Base-by-base conservation (phyloP, 2,329 filamentous ascomycete genomes). In the Waltergamsia citrina region DNA sequence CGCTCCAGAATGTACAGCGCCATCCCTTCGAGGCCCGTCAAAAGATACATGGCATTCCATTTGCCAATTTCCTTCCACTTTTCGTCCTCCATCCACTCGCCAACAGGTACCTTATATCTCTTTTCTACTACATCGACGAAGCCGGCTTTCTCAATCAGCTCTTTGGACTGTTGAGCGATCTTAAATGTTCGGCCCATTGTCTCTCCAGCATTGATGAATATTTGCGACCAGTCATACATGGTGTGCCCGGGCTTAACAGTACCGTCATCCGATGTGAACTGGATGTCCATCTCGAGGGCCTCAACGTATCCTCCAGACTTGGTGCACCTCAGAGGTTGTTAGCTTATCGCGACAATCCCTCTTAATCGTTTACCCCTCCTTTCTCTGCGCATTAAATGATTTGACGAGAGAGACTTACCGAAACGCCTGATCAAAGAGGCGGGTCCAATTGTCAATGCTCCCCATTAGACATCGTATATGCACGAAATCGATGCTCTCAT, bases 401-500 rank as follows among this genome's bases (percentile, higher is more conserved):
- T n/a, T n/a, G n/a, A n/a, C n/a, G n/a, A n/a, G n/a, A n/a, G n/a
- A 25, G n/a, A 25, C 23, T 25, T n/a, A 25, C 23, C 23, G 23
- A 39, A 55, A 71, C 1, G 65, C 52, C 38, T 72, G 69, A 10
- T 51, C 50, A 38, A 80, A 66, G 8, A 81, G 54, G 9, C 63
- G 53, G 15, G 61, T 57, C 57, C 75, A 81, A 42, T 75, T 66
- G 2, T 60, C 53, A 41, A 80, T 68, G 30, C 67, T 65, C n/a
- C 77, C 78, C 3, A 62, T 57, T 47, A 81, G 59, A 12, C 71
- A 36, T 7, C 70, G 65, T 3, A 71, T 65, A 51, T 79, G 76
- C 37, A 81, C 65, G 40, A 70, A 69, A 51, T 80, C 74, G 45
- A 78, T 65, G 43, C 63, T 45, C 29, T 64, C 47, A 3, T 51